These are phyloP conservation scores for Plasmodium gallinaceum DNA, from an alignment of 169 alveolate genomes.

Conservation along the genomic window DNA sequence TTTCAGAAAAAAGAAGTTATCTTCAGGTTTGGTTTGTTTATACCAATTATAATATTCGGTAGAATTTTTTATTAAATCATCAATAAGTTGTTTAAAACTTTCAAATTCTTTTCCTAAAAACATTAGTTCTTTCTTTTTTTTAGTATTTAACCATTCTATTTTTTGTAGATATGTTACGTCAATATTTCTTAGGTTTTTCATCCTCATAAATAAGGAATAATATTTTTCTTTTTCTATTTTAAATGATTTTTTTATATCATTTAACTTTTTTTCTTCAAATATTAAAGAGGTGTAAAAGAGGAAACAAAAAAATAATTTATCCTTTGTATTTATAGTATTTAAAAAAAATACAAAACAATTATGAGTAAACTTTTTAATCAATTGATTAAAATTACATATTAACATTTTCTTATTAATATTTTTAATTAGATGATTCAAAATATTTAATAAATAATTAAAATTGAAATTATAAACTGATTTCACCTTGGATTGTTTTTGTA, in stretches of 20 bases:
- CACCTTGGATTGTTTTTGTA: slow-evolving; percentile 18
- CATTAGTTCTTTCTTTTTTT: slow-evolving; percentile 33
- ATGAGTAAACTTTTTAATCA: slow-evolving; percentile 73
- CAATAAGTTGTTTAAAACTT: slow-evolving; percentile 20
- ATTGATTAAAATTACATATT: slow-evolving; percentile 69
- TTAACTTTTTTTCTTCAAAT: slow-evolving; percentile 57
- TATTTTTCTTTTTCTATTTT: slow-evolving; percentile 59
- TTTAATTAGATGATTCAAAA: slow-evolving; percentile 51
- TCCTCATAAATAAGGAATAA: slow-evolving; percentile 35
- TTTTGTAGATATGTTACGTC: not conserved
- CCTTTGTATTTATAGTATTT: slow-evolving; percentile 54
- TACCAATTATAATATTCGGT: slow-evolving; percentile 64
- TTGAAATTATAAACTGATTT: slow-evolving; percentile 41
- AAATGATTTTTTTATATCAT: slow-evolving; percentile 1
- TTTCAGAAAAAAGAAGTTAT: slow-evolving; percentile 47
- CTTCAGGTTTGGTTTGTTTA: slow-evolving; percentile 44
- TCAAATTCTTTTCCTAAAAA: slow-evolving; percentile 25
- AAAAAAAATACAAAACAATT: slow-evolving; percentile 55
- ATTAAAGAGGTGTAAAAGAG: slow-evolving; percentile 46
- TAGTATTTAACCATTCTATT: slow-evolving; percentile 51
- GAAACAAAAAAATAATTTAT: slow-evolving; percentile 42
- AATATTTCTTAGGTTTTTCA: not conserved
- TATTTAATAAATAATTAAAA: slow-evolving; percentile 66
- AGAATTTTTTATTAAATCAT: slow-evolving; percentile 53
- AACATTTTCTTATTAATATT: slow-evolving; percentile 69